phyloP scores from a whole-genome alignment of 2,329 filamentous ascomycete species.

The Paraphaeosphaeria sporulosa region DNA sequence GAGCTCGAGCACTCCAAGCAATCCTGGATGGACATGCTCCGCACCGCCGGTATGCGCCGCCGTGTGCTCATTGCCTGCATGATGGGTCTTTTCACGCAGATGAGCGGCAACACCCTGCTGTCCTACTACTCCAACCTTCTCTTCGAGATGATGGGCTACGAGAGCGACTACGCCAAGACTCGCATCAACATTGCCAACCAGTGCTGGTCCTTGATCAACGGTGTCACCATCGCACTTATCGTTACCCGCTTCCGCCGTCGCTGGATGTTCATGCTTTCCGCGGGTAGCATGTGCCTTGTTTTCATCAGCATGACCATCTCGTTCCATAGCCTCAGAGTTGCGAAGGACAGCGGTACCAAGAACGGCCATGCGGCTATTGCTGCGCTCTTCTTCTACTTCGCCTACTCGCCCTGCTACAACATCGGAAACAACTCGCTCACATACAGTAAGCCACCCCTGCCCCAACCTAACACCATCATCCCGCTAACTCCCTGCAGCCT shows the following conservation, averaged over 20 bases:
- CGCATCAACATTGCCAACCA: constrained; percentile 52
- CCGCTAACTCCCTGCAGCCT: constrained; percentile 64
- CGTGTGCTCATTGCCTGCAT: constrained; percentile 42
- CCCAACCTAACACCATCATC: constrained; percentile 56
- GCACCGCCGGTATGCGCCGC: constrained; percentile 53
- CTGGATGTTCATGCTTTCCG: constrained; percentile 58
- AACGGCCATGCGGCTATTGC: constrained; percentile 49
- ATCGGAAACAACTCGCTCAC: constrained; percentile 72
- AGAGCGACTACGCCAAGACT: constrained; percentile 45
- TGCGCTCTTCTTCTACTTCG: constrained; percentile 66
- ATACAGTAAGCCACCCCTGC: constrained; percentile 52
- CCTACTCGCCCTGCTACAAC: constrained; percentile 67
- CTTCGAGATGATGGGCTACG: constrained; percentile 52
- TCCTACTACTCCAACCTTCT: constrained; percentile 48
- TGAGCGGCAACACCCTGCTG: constrained; percentile 50
- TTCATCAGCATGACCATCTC: constrained; percentile 66
- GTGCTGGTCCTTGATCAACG: constrained; percentile 54
- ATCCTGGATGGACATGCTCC: constrained; percentile 63
- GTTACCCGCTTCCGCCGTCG: constrained; percentile 53
- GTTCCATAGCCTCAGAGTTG: constrained; percentile 46
- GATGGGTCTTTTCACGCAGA: constrained; percentile 51
- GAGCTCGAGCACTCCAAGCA: constrained; percentile 63
- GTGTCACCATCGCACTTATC: constrained; percentile 49
- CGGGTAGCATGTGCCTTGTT: constrained; percentile 58
- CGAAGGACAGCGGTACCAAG: constrained; percentile 28